Base-by-base conservation (phyloP, 306 rosid species). In the Senna tora region DNA sequence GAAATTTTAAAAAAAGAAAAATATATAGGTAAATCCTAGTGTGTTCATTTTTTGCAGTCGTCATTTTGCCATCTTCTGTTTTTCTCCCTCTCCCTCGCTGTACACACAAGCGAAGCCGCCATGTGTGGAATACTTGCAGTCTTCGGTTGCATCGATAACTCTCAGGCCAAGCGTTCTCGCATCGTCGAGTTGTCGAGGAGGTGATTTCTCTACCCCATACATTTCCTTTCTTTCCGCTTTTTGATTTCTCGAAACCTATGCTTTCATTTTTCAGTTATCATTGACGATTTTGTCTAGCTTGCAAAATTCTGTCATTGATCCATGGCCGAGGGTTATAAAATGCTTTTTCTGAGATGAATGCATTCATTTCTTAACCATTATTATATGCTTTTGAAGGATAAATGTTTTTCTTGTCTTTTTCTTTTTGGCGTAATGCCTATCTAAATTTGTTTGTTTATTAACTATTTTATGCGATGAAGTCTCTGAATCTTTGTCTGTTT, bases 111-210 rank as follows among this genome's bases (percentile, higher is more conserved):
- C 0, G 64, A 36, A 61, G 88, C 84, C 87, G 84, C 84, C 96
- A 94, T 94, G 99, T 94, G 99, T 66, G 99, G 99, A 33, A 94
- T 94, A 63, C 92, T 94, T 52, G 97, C 99, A 19, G 96, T 94
- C 19, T 73, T 94, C 14, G 96, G 97, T 43, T 89, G 92, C 84
- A 75, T 70, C 11, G 99, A 94, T 62, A 76, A 74, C 78, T 87
- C 96, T 79, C 97, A 86, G 69, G 84, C 95, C 50, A 91, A 89
- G 83, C 95, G 97, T 45, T 77, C 96, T 28, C 95, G 97, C 14
- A 94, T 94, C 67, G 75, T 94, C 80, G 96, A 94, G 39, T 75
- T 94, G 58, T 94, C 99, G 7, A 85, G 97, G 76, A 89, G 99
- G 96, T 89, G 49, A 28, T 30, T 19, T 50, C 15, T 1, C 22